Evolutionary conservation across 73 alveolate species (phyloP).

Genomic region (Halteria grandinella): DNA sequence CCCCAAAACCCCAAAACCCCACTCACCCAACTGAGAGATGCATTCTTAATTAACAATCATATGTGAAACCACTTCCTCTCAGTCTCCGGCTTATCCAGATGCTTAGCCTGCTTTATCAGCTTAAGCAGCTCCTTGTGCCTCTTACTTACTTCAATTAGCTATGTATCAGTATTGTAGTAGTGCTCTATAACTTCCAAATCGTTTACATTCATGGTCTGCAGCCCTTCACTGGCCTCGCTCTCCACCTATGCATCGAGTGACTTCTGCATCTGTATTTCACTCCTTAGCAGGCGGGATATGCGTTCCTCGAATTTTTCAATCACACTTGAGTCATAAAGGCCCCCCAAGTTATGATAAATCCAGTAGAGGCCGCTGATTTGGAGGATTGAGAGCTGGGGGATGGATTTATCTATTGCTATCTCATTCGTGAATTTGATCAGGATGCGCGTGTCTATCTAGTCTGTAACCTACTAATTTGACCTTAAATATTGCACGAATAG

Average conservation of each 20-base stretch:
- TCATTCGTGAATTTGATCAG: background rate
- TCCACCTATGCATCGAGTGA: slow-evolving; percentile 3
- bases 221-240: slow-evolving; percentile 16
- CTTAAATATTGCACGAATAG: background rate
- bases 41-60: no score
- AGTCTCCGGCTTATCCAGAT: no score
- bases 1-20: no score
- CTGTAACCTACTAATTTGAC: background rate
- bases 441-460: slow-evolving; percentile 6
- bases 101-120: no score
- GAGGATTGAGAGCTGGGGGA: background rate
- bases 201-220: slow-evolving; percentile 30
- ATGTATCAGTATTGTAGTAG: background rate
- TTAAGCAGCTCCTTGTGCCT: no score
- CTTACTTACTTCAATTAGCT: no score
- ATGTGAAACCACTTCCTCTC: no score
- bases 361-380: slow-evolving; percentile 23
- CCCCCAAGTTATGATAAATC: slow-evolving; percentile 16
- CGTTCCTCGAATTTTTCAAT: slow-evolving; percentile 18
- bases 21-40: no score
- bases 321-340: background rate
- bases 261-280: slow-evolving; percentile 11
- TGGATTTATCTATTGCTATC: background rate
- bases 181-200: slow-evolving; percentile 40
- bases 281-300: background rate